A percentile compares a stretch with the other conserved stretches of the same genome.
phyloP scores from a whole-genome alignment of 148 eudicot genomes.

The Chenopodium quinoa region DNA sequence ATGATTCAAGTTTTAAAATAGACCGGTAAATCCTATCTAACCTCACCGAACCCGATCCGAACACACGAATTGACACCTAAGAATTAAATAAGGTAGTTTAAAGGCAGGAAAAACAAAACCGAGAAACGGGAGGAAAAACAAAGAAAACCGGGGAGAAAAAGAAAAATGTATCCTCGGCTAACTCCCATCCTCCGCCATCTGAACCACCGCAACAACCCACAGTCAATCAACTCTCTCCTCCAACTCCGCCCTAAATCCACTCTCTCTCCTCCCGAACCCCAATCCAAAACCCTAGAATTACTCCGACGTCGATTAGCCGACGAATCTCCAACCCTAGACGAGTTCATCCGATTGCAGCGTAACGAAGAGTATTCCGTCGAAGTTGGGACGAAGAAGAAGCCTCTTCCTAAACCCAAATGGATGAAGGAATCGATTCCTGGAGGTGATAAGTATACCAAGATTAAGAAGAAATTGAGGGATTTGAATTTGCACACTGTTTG shows the following conservation, averaged over 20 bases:
- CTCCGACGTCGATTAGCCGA: conserved; percentile 78
- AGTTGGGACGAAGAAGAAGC: conserved; percentile 88
- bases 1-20: too few species aligned
- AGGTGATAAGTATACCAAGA: conserved; percentile 73
- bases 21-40: too few species aligned
- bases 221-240: conserved; percentile 27
- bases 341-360: conserved; percentile 46
- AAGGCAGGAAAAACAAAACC: background rate
- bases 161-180: conserved; percentile 36
- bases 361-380: conserved; percentile 66
- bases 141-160: background rate
- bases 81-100: too few species aligned
- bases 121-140: background rate
- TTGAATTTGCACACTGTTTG: conserved; percentile 91
- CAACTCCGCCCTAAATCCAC: conserved; percentile 28
- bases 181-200: conserved; percentile 43
- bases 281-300: conserved; percentile 54
- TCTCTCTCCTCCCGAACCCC: conserved; percentile 27
- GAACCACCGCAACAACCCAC: conserved; percentile 17
- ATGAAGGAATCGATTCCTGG: conserved; percentile 91
- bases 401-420: conserved; percentile 93
- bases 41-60: too few species aligned
- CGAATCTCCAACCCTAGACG: conserved; percentile 58
- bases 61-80: too few species aligned
- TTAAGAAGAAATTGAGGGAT: conserved; percentile 83